phyloP scores from a whole-genome alignment of 2,329 filamentous ascomycete species.

The Fusarium mangiferae region DNA sequence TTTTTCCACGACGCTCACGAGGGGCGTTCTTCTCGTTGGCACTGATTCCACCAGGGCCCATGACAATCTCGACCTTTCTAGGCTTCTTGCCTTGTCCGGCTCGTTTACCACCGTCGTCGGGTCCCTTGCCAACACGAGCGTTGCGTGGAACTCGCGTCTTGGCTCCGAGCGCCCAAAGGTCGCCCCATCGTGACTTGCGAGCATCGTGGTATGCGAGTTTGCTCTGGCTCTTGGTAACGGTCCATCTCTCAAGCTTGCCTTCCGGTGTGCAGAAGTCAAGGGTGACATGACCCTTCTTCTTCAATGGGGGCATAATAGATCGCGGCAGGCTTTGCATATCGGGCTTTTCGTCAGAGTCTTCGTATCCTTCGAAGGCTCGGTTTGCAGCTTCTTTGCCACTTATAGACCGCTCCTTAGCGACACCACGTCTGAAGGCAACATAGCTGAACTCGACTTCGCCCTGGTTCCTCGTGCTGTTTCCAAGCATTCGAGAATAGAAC shows the following conservation, averaged over 20 bases:
- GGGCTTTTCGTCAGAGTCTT: constrained; percentile 56
- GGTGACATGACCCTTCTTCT: constrained; percentile 87
- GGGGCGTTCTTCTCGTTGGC: constrained; percentile 51
- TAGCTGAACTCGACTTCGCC: constrained; percentile 95
- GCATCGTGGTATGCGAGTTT: constrained; percentile 90
- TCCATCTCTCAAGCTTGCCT: constrained; percentile 92
- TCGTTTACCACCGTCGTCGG: constrained; percentile 60
- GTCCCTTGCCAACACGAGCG: constrained; percentile 67
- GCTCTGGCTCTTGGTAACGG: constrained; percentile 83
- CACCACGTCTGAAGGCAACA: constrained; percentile 83
- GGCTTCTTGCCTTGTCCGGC: constrained; percentile 54
- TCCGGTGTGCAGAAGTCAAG: constrained; percentile 90
- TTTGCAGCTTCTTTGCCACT: constrained; percentile 68
- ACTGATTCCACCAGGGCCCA: constrained; percentile 51
- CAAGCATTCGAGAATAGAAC: constrained; percentile 82
- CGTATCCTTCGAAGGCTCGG: constrained; percentile 78
- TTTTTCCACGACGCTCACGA: constrained; percentile 55
- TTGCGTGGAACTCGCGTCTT: constrained; percentile 79
- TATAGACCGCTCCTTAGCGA: constrained; percentile 47
- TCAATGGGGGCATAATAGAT: constrained; percentile 81
- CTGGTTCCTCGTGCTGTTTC: constrained; percentile 77
- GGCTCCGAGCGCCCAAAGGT: constrained; percentile 93
- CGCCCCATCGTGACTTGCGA: constrained; percentile 89
- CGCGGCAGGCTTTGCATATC: constrained; percentile 80
- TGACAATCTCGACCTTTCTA: constrained; percentile 50